Percentiles rank a stretch among this genome's conserved stretches.
phyloP scores from a whole-genome alignment of 345 rosid genomes.

The Arabis alpina region DNA sequence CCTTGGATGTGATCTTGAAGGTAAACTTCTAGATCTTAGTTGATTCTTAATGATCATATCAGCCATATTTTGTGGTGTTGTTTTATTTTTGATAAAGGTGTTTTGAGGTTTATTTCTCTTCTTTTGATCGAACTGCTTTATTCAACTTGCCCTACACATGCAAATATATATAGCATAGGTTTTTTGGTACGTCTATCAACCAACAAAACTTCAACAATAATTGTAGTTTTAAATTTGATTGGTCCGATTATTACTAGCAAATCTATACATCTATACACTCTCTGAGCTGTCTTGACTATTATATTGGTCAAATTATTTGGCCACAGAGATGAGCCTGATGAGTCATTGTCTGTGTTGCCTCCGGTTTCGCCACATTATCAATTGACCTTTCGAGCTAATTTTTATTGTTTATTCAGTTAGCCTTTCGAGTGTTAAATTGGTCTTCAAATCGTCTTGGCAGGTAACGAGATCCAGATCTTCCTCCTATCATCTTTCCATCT shows the following conservation, averaged over 20 bases:
- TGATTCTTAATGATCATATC: conserved; percentile 50
- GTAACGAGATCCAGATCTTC: conserved; percentile 52
- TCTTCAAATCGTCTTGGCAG: conserved; percentile 22
- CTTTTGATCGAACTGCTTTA: conserved; percentile 7
- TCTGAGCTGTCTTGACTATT: conserved; percentile 48
- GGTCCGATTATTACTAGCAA: conserved; percentile 37
- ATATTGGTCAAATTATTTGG: conserved; percentile 40
- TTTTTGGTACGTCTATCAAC: conserved; percentile 33
- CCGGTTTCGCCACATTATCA: conserved; percentile 56
- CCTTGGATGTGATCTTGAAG: conserved; percentile 73
- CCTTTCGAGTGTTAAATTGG: neutral
- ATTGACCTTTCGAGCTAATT: conserved; percentile 21
- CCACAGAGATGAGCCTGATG: conserved; percentile 36
- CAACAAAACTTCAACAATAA: conserved; percentile 43
- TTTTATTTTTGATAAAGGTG: neutral
- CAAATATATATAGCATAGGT: conserved; percentile 28
- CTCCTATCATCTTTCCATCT: conserved; percentile 23
- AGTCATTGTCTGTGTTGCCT: conserved; percentile 52
- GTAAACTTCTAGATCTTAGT: conserved; percentile 69
- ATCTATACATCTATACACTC: neutral
- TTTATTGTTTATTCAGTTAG: too few species aligned
- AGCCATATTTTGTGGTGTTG: conserved; percentile 2
- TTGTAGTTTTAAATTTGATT: conserved; percentile 31
- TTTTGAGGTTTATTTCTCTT: conserved; percentile 16
- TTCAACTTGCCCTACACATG: conserved; percentile 14